phyloP scores from a whole-genome alignment of 345 rosid species.

The Clarkia xantiana region DNA sequence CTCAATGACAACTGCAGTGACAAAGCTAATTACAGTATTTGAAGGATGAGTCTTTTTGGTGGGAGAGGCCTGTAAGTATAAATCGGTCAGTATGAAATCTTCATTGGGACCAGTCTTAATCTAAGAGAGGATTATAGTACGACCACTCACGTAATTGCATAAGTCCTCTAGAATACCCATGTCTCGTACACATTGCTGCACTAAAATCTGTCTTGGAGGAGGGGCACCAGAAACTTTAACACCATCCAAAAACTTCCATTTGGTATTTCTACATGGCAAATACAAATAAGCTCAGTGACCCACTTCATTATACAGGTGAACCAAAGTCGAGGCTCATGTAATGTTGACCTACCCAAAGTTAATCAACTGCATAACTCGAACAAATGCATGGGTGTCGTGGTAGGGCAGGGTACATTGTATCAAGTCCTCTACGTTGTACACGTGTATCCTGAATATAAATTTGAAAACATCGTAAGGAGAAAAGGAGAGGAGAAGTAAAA shows the following conservation, averaged over 20 bases:
- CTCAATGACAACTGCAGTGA: constrained; percentile 76
- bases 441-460: constrained; percentile 47
- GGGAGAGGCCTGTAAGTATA: constrained; percentile 43
- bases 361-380: constrained; percentile 63
- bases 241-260: constrained; percentile 83
- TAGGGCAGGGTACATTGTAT: constrained; percentile 69
- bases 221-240: constrained; percentile 88
- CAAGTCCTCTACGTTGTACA: constrained; percentile 63
- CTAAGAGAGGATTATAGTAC: background rate
- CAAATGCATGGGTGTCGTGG: constrained; percentile 83
- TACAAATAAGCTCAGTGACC: background rate
- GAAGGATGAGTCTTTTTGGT: constrained; percentile 55
- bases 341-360: constrained; percentile 42
- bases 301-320: background rate
- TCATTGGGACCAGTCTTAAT: background rate
- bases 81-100: too few species aligned
- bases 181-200: constrained; percentile 83
- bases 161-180: constrained; percentile 66
- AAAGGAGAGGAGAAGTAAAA: background rate
- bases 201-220: constrained; percentile 63
- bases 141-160: constrained; percentile 67
- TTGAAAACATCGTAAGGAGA: constrained; percentile 3
- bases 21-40: constrained; percentile 48
- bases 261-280: constrained; percentile 43
- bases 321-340: background rate